Conservation (phyloP, 2,329 filamentous ascomycete genomes). For the Ophiocordyceps camponoti-saundersi region DNA sequence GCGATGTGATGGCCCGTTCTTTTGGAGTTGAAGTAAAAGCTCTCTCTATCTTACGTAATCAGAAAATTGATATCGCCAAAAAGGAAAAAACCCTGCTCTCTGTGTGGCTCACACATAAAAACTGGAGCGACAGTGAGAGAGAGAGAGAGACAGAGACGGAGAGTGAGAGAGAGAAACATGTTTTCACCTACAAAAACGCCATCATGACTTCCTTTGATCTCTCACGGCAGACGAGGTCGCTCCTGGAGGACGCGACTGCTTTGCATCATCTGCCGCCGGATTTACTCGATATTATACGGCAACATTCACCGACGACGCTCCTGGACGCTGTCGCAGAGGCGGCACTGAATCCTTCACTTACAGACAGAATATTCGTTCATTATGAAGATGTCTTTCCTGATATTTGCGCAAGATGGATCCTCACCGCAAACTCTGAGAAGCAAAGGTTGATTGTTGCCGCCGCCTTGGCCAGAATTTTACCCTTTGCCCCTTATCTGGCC, state of each 20-base stretch:
- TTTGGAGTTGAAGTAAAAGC: slow-evolving; percentile 18
- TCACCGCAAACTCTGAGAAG: slow-evolving; percentile 21
- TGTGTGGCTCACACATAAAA: slow-evolving; percentile 6
- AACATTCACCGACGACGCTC: slow-evolving; percentile 46
- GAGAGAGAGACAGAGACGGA: slow-evolving; percentile 5
- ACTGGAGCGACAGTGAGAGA: slow-evolving; percentile 7
- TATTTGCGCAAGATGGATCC: slow-evolving; percentile 65
- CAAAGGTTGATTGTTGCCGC: slow-evolving; percentile 35
- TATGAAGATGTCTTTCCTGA: slow-evolving; percentile 67
- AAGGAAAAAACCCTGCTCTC: neutral
- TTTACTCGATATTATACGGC: slow-evolving; percentile 48
- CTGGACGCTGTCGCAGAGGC: slow-evolving; percentile 54
- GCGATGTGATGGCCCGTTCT: slow-evolving; percentile 6
- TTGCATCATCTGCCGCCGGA: slow-evolving; percentile 50
- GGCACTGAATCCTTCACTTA: slow-evolving; percentile 52
- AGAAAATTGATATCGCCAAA: slow-evolving; percentile 15
- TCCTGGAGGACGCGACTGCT: slow-evolving; percentile 35
- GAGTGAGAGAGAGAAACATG: slow-evolving; percentile 7
- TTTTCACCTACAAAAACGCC: slow-evolving; percentile 14
- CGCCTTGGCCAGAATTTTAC: slow-evolving; percentile 64
- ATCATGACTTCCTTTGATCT: slow-evolving; percentile 40
- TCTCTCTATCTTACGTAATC: neutral
- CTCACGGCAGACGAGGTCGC: slow-evolving; percentile 34
- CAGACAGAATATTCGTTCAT: slow-evolving; percentile 55
- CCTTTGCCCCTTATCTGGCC: slow-evolving; percentile 65